phyloP scores from a whole-genome alignment of 2,329 filamentous ascomycete species.

The Orbilia blumenaviensis region DNA sequence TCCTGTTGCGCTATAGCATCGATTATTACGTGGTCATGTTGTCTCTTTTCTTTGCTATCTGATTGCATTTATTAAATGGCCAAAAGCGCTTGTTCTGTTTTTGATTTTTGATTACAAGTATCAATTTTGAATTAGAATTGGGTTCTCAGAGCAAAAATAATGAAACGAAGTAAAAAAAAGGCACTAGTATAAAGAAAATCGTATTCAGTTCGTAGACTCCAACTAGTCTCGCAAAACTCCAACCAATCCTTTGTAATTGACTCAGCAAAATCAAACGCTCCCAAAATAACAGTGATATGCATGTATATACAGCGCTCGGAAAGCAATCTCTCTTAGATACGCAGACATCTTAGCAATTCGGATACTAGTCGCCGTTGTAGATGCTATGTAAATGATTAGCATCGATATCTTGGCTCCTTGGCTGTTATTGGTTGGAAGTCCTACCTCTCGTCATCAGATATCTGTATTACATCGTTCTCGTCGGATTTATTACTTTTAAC shows the following conservation, averaged over 20 bases:
- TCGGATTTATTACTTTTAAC: slow-evolving; percentile 52
- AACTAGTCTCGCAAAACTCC: no score
- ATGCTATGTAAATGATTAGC: slow-evolving; percentile 14
- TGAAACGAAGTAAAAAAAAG: not conserved
- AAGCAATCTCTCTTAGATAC: not conserved
- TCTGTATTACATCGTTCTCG: slow-evolving; percentile 43
- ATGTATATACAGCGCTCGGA: slow-evolving; percentile 9
- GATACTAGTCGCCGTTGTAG: slow-evolving; percentile 44
- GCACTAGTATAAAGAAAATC: not conserved
- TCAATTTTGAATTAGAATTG: no score
- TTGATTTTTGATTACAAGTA: no score
- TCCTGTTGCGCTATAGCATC: no score
- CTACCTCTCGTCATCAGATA: slow-evolving; percentile 55
- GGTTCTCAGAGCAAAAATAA: not conserved
- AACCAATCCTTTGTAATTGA: not conserved
- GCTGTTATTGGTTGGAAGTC: not conserved
- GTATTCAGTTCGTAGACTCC: not conserved
- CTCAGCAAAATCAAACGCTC: not conserved
- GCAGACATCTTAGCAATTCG: not conserved
- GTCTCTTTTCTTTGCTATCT: no score
- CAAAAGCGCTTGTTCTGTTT: no score
- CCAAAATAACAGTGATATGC: not conserved
- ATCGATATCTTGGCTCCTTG: not conserved
- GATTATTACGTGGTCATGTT: no score
- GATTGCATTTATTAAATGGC: no score